Evolutionary conservation across 768 basidiomycete genomes (phyloP).

Genomic region (Suillus americanus): DNA sequence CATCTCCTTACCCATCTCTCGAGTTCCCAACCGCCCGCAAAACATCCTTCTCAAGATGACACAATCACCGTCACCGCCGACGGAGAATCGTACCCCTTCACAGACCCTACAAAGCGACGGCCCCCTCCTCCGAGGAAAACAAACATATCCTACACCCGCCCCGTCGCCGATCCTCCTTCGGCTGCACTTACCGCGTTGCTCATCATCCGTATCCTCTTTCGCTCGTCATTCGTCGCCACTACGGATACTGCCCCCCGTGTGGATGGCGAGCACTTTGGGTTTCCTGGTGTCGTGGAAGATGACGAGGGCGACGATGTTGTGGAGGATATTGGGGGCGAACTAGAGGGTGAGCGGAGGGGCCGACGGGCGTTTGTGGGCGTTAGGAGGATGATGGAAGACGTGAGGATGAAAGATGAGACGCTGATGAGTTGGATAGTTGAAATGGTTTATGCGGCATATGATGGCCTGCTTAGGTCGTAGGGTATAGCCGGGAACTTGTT

Average conservation of each 20-base stretch:
- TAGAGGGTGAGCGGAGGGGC: conserved; percentile 71
- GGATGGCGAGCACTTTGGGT: conserved; percentile 86
- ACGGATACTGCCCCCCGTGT: conserved; percentile 62
- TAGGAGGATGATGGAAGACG: conserved; percentile 58
- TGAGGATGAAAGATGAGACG: conserved; percentile 64
- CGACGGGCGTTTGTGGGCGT: conserved; percentile 67
- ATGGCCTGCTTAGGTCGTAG: conserved; percentile 28
- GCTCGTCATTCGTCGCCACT: conserved; percentile 71
- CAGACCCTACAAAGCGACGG: conserved; percentile 64
- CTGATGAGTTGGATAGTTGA: conserved; percentile 60
- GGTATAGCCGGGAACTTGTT: neutral
- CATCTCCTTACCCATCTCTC: conserved; percentile 82
- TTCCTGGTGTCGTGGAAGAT: conserved; percentile 81
- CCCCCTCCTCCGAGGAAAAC: conserved; percentile 71
- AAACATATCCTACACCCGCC: conserved; percentile 56
- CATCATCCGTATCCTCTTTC: conserved; percentile 80
- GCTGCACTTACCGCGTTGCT: conserved; percentile 79
- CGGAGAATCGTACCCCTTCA: conserved; percentile 53
- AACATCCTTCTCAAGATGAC: conserved; percentile 71
- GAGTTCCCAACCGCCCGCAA: conserved; percentile 49
- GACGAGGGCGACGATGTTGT: conserved; percentile 55
- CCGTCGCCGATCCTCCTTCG: conserved; percentile 64
- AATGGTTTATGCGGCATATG: conserved; percentile 53
- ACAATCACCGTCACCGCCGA: conserved; percentile 65
- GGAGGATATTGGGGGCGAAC: conserved; percentile 41